A percentile compares a stretch with the other conserved stretches of the same genome.
Evolutionary conservation across 2,329 filamentous ascomycete genomes (phyloP).

Genomic region (Aspergillus ochraceus): DNA sequence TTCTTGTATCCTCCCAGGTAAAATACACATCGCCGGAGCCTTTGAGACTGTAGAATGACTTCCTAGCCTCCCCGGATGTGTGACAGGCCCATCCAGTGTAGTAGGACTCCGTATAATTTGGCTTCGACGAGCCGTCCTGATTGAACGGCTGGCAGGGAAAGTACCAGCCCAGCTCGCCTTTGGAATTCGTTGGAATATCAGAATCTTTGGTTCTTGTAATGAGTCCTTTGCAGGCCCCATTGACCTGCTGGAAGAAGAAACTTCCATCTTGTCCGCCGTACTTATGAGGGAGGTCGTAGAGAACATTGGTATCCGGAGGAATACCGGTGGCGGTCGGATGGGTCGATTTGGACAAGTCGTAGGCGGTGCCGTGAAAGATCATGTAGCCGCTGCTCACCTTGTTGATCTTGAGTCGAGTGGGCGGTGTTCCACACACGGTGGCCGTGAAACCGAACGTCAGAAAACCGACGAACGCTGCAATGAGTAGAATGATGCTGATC

Average conservation of each 20-base stretch:
- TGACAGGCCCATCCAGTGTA: constrained; percentile 90
- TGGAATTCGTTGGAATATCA: constrained; percentile 73
- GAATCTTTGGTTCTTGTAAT: constrained; percentile 72
- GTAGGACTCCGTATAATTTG: constrained; percentile 71
- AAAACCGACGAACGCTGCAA: constrained; percentile 89
- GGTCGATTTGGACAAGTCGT: constrained; percentile 72
- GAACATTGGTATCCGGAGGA: constrained; percentile 70
- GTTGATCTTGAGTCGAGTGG: constrained; percentile 75
- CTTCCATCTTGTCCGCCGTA: constrained; percentile 89
- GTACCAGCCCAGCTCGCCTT: constrained; percentile 87
- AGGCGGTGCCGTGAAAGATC: constrained; percentile 94
- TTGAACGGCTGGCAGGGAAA: constrained; percentile 91
- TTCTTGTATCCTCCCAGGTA: constrained; percentile 91
- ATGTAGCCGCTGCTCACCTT: constrained; percentile 79
- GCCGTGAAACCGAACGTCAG: constrained; percentile 95
- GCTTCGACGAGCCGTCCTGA: constrained; percentile 81
- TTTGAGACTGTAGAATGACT: constrained; percentile 72
- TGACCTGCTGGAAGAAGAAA: constrained; percentile 98
- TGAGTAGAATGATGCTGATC: constrained; percentile 85
- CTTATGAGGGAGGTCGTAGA: constrained; percentile 81
- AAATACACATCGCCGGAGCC: constrained; percentile 88
- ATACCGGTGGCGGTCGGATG: constrained; percentile 83
- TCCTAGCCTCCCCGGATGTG: constrained; percentile 67
- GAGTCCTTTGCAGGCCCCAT: constrained; percentile 89
- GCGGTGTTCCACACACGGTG: constrained; percentile 75